Evolutionary conservation across 805 yeast genomes (phyloP), one percentile per base, ranked within the genome.

Genomic region (Ogataea philodendri): DNA sequence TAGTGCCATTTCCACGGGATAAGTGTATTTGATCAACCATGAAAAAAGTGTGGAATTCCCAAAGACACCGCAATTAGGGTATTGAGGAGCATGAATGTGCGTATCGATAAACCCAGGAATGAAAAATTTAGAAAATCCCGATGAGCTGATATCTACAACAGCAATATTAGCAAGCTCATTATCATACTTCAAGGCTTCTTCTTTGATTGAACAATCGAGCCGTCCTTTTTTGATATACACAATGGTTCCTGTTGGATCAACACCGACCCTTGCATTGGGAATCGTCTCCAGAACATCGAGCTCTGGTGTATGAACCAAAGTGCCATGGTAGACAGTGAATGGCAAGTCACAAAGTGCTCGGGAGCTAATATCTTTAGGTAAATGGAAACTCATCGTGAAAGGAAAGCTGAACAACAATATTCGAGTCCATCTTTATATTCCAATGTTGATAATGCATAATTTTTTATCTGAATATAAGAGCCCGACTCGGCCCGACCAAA

Each of bases 21-120:
- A 88, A 0, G 97, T 88, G 54, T 84, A 85, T 20, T 72, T 75
- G n/a, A 74, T 69, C 34, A 88, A 67, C 97, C 97, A 88, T 43
- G 42, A 88, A 65, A 28, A 88, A 9, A 42, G 66, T 3, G 93
- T 88, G 2, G 84, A 68, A 41, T 79, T 81, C 18, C 90, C 86
- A 43, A 90, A 88, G 14, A 88, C 75, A 6, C 88, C 88, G 25
- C 68, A 64, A 54, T 82, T 82, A 10, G 88, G 87, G 51, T 73
- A 81, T 55, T 82, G 89, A 1, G 89, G 76, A 5, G 88, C 88
- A 55, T 82, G 89, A 32, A 79, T 77, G 55, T 82, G 89, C 1
- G 88, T 79, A 47, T 82, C 89, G 8, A 82, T 59, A 49, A 82
- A 81, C 1, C 89, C 89, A 0, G 89, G 89, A 48, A 84, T 74